phyloP scores from a whole-genome alignment of 1,284 basidiomycete genomes.

The Golubevia pallescens region DNA sequence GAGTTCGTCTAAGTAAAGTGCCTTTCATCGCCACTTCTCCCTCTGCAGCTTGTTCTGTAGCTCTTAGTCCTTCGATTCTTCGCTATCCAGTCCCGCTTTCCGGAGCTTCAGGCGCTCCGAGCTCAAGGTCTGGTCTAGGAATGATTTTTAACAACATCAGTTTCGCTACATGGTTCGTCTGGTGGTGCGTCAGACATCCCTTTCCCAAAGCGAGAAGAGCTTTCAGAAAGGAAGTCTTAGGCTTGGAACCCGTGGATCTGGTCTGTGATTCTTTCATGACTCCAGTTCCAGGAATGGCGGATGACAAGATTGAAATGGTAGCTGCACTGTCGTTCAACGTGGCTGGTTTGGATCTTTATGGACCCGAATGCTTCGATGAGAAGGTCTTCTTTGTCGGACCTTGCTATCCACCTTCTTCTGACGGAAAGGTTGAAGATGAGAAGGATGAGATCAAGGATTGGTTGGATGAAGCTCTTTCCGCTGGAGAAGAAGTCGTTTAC shows the following conservation, averaged over 20 bases:
- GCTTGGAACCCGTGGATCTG: constrained; percentile 22
- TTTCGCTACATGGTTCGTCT: background rate
- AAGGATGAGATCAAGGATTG: constrained; percentile 21
- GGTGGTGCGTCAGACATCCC: background rate
- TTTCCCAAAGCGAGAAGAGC: background rate
- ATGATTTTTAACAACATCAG: background rate
- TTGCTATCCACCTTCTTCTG: constrained; percentile 17
- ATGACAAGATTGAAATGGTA: constrained; percentile 8
- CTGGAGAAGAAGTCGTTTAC: constrained; percentile 41
- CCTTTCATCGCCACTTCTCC: constrained; percentile 7
- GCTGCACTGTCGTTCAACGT: constrained; percentile 29
- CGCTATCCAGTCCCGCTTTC: constrained; percentile 4
- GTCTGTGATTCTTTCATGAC: constrained; percentile 29
- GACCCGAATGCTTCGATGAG: constrained; percentile 12
- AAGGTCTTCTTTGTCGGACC: constrained; percentile 29
- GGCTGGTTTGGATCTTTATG: constrained; percentile 25
- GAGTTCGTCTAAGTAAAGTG: constrained; percentile 4
- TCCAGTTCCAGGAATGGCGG: constrained; percentile 21
- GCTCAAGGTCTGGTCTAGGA: constrained; percentile 10
- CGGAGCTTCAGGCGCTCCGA: constrained; percentile 9
- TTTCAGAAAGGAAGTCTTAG: constrained; percentile 14
- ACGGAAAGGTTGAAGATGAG: background rate
- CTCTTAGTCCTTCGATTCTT: background rate
- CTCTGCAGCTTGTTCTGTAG: constrained; percentile 5
- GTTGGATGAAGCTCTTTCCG: constrained; percentile 29